A percentile compares a stretch with the other conserved stretches of the same genome.
Evolutionary conservation across 495 filamentous ascomycete genomes (phyloP).

Genomic region (Talaromyces thailandensis): DNA sequence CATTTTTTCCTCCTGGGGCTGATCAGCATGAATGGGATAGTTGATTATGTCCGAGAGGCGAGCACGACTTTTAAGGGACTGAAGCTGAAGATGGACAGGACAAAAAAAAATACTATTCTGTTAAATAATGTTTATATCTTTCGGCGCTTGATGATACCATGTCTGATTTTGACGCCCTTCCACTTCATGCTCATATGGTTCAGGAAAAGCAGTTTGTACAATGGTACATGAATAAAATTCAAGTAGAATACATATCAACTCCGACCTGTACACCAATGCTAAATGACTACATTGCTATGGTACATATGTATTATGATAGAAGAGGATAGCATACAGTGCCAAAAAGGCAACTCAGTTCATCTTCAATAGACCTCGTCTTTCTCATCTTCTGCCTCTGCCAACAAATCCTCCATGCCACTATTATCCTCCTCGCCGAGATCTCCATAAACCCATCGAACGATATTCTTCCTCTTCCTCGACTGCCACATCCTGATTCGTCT

Average conservation of each 20-base stretch:
- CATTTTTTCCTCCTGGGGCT: slow-evolving; percentile 28
- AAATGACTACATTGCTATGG: neutral
- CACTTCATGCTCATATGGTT: too few species aligned
- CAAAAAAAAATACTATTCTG: neutral
- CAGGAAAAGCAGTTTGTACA: neutral
- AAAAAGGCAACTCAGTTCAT: neutral
- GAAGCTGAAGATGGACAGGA: neutral
- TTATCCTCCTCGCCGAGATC: neutral
- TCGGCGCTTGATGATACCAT: neutral
- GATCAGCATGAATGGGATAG: slow-evolving; percentile 1
- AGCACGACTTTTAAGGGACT: neutral
- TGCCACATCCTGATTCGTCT: slow-evolving; percentile 13
- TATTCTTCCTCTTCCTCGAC: neutral
- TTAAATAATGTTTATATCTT: neutral
- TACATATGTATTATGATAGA: neutral
- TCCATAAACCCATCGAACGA: slow-evolving; percentile 1
- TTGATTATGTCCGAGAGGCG: neutral
- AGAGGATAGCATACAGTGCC: neutral
- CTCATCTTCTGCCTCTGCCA: neutral
- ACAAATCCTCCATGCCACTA: neutral
- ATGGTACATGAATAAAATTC: neutral
- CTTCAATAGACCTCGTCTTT: neutral
- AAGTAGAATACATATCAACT: neutral
- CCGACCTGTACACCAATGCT: neutral
- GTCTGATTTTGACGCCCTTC: too few species aligned